Conservation (phyloP, 805 yeast species). For the Wickerhamiella musiphila region DNA sequence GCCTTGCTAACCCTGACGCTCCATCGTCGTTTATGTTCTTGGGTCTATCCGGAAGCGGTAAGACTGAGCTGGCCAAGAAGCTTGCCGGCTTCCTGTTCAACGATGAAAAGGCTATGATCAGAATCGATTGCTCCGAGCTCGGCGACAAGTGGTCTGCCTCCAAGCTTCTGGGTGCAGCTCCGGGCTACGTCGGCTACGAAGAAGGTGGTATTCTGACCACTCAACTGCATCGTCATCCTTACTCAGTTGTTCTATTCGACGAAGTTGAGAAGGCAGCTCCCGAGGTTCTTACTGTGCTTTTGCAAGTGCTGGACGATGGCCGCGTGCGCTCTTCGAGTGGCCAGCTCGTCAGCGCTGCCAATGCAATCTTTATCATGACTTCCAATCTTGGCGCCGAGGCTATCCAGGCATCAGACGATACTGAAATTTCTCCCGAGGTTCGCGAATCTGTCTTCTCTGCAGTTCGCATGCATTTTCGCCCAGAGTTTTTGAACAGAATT, state of each 20-base stretch:
- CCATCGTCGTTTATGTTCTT: conserved; percentile 91
- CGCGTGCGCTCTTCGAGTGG: conserved; percentile 90
- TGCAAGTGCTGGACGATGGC: conserved; percentile 93
- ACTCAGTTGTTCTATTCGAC: conserved; percentile 89
- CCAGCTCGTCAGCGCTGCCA: conserved; percentile 81
- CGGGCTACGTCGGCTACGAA: conserved; percentile 92
- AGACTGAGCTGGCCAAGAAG: conserved; percentile 94
- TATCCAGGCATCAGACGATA: conserved; percentile 47
- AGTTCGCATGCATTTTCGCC: conserved; percentile 82
- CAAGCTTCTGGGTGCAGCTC: conserved; percentile 90
- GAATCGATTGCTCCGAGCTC: conserved; percentile 94
- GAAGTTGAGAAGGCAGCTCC: conserved; percentile 99
- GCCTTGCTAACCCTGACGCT: conserved; percentile 88
- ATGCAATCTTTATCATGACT: conserved; percentile 86
- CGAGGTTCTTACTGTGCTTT: conserved; percentile 78
- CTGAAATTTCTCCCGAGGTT: conserved; percentile 44
- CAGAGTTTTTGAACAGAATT: conserved; percentile 92
- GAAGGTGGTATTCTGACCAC: conserved; percentile 96
- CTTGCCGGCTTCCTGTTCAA: conserved; percentile 91
- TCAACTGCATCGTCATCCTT: conserved; percentile 78
- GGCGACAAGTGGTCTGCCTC: conserved; percentile 93
- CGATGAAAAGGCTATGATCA: conserved; percentile 90
- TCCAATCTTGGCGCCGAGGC: conserved; percentile 92
- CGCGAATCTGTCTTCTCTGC: conserved; percentile 67
- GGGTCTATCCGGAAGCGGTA: conserved; percentile 95